Percentiles rank a stretch among this genome's conserved stretches.
Conservation (phyloP, 495 filamentous ascomycete species). For the Aspergillus nidulans region DNA sequence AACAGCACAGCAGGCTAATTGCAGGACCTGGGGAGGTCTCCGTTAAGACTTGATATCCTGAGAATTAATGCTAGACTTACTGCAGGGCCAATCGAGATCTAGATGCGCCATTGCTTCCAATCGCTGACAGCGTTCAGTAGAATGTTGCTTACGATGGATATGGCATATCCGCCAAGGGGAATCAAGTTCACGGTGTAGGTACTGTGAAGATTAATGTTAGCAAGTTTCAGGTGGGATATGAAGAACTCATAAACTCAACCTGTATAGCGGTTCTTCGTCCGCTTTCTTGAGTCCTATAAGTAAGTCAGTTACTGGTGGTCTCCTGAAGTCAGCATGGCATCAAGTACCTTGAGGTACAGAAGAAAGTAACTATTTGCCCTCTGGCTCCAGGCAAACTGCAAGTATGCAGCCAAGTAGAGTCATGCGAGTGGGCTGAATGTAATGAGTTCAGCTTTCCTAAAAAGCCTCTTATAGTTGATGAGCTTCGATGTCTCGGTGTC, state of each 20-base stretch:
- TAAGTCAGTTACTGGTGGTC: neutral
- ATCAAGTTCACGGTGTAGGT: constrained; percentile 36
- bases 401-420: constrained; percentile 13
- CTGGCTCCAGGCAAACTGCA: constrained; percentile 15
- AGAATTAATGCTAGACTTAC: neutral
- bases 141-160: constrained; percentile 33
- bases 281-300: neutral
- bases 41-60: neutral
- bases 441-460: constrained; percentile 10
- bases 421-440: constrained; percentile 8
- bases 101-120: constrained; percentile 19
- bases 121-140: constrained; percentile 15
- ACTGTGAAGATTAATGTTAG: neutral
- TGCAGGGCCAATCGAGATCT: constrained; percentile 10
- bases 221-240: neutral
- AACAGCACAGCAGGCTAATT: constrained; percentile 7
- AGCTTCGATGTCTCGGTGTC: constrained; percentile 15
- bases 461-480: constrained; percentile 5
- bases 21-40: neutral
- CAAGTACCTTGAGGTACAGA: constrained; percentile 17
- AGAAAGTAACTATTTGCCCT: constrained; percentile 18
- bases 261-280: constrained; percentile 7
- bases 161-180: constrained; percentile 40
- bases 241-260: neutral
- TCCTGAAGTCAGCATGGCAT: neutral